These are phyloP conservation scores for Pythium rishiriense DNA, from an alignment of 352 stramenopile species.

Conservation along the genomic window DNA sequence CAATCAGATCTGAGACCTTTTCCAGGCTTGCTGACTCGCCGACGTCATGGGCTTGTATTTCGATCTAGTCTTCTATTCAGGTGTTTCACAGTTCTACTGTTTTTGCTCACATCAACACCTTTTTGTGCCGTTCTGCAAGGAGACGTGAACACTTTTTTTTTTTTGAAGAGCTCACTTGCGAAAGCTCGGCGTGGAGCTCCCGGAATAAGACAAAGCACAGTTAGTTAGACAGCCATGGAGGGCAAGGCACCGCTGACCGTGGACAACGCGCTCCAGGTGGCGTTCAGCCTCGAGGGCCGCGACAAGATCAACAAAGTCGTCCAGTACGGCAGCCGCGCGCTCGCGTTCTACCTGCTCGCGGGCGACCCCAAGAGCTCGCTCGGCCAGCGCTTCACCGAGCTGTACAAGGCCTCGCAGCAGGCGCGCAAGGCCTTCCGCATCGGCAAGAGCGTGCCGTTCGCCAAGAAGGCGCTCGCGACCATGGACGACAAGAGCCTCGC, in stretches of 20 bases:
- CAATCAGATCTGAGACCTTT: constrained; percentile 6
- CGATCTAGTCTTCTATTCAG: constrained; percentile 13
- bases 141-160: constrained; percentile 20
- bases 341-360: constrained; percentile 79
- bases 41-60: constrained; percentile 1
- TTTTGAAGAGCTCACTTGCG: background rate
- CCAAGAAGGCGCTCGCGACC: constrained; percentile 69
- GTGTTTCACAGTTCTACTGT: constrained; percentile 20
- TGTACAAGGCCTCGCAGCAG: constrained; percentile 84
- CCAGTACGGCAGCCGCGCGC: constrained; percentile 82
- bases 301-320: constrained; percentile 91
- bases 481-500: constrained; percentile 55
- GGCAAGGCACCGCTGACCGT: constrained; percentile 64
- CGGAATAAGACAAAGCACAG: background rate
- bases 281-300: constrained; percentile 79
- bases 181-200: background rate
- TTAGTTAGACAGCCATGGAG: constrained; percentile 26
- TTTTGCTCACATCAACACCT: constrained; percentile 43
- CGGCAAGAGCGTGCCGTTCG: constrained; percentile 81
- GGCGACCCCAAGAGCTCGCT: constrained; percentile 82
- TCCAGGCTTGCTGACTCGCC: background rate
- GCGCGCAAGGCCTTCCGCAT: constrained; percentile 85
- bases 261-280: constrained; percentile 60
- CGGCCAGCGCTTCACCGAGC: constrained; percentile 64
- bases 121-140: constrained; percentile 20